phyloP scores from a whole-genome alignment of 2,329 filamentous ascomycete species.

The Fusarium beomiforme region DNA sequence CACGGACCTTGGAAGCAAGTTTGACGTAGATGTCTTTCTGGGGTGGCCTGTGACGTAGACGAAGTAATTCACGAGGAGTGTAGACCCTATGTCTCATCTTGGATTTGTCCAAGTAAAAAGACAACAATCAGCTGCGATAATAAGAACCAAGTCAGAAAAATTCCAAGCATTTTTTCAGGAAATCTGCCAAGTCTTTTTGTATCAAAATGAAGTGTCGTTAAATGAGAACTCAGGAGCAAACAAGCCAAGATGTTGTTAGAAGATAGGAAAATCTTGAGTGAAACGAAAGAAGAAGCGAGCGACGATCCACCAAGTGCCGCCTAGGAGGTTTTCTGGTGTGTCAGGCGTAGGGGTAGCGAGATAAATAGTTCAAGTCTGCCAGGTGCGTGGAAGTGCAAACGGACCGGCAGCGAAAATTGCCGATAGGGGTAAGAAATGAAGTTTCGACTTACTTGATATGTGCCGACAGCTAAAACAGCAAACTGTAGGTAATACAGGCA shows the following conservation, averaged over 20 bases:
- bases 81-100: slow-evolving; percentile 58
- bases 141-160: slow-evolving; percentile 46
- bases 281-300: neutral
- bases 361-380: neutral
- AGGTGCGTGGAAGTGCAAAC: slow-evolving; percentile 1
- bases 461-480: slow-evolving; percentile 46
- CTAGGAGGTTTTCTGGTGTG: no score
- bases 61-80: slow-evolving; percentile 56
- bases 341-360: no score
- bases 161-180: slow-evolving; percentile 42
- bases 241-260: neutral
- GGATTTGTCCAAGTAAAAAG: slow-evolving; percentile 53
- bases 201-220: neutral
- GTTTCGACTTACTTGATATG: slow-evolving; percentile 45
- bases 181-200: slow-evolving; percentile 8
- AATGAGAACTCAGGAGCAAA: neutral
- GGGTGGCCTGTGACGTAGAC: slow-evolving; percentile 43
- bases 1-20: slow-evolving; percentile 49
- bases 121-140: slow-evolving; percentile 42
- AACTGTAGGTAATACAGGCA: slow-evolving; percentile 46
- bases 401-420: neutral
- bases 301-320: neutral
- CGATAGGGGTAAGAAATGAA: neutral
- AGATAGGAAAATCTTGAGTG: neutral
- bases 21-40: slow-evolving; percentile 42